phyloP scores from a whole-genome alignment of 2,329 filamentous ascomycete genomes.

The Curvularia verruculosa region DNA sequence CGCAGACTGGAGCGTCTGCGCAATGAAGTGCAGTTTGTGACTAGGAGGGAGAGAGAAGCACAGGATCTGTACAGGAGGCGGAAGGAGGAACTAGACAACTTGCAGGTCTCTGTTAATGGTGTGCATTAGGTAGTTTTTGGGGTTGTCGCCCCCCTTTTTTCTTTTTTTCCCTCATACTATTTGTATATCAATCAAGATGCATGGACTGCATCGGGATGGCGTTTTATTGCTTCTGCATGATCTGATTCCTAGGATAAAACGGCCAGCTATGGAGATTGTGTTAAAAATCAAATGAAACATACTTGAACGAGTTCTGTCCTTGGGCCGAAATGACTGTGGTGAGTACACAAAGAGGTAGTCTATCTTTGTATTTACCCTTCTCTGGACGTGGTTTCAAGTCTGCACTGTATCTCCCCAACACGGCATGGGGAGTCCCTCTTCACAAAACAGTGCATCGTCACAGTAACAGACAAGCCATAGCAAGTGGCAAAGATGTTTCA shows the following conservation, averaged over 20 bases:
- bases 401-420: neutral
- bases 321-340: neutral
- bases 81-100: conserved; percentile 75
- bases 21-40: conserved; percentile 83
- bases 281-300: neutral
- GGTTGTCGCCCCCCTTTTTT: neutral
- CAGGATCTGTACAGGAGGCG: conserved; percentile 81
- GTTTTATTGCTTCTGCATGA: neutral
- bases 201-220: conserved; percentile 16
- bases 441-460: neutral
- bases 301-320: neutral
- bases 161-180: neutral
- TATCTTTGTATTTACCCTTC: neutral
- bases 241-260: neutral
- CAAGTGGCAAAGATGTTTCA: neutral
- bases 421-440: neutral
- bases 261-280: neutral
- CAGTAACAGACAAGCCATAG: neutral
- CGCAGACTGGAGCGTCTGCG: conserved; percentile 75
- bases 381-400: neutral
- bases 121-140: conserved; percentile 33
- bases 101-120: conserved; percentile 54
- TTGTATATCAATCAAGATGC: neutral
- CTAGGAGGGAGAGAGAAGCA: conserved; percentile 82
- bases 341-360: neutral